These are phyloP conservation scores for Rhizophlyctis rosea DNA, from an alignment of 192 early-diverging fungal species.

Conservation along the genomic window DNA sequence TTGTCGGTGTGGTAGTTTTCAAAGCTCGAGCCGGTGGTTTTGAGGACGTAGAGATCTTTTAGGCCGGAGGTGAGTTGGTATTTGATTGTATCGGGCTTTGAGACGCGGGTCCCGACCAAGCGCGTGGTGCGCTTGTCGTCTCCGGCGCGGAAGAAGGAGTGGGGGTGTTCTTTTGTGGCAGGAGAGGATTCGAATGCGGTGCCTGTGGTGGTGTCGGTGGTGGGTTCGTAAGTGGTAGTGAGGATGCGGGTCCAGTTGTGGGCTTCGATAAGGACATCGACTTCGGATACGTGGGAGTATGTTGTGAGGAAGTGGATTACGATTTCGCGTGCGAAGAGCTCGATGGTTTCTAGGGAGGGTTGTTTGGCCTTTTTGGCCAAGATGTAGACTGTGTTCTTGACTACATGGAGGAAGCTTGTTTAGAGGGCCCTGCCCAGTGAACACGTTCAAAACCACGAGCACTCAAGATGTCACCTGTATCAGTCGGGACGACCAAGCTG, in stretches of 20 bases:
- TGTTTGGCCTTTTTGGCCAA: slow-evolving; percentile 63
- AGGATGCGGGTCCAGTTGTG: slow-evolving; percentile 74
- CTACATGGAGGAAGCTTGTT: too few species aligned
- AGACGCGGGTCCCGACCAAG: slow-evolving; percentile 30
- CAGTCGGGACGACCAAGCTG: too few species aligned
- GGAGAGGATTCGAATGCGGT: slow-evolving; percentile 18
- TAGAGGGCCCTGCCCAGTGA: too few species aligned
- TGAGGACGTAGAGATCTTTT: slow-evolving; percentile 69
- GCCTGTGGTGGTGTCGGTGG: slow-evolving; percentile 37
- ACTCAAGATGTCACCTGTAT: too few species aligned
- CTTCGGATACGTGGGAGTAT: slow-evolving; percentile 66
- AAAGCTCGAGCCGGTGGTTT: slow-evolving; percentile 81
- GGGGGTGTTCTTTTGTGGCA: slow-evolving; percentile 43
- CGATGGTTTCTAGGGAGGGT: slow-evolving; percentile 66
- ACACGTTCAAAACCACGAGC: too few species aligned
- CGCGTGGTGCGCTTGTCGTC: slow-evolving; percentile 65
- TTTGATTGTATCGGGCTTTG: background rate
- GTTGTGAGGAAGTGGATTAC: slow-evolving; percentile 67
- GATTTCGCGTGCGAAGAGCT: slow-evolving; percentile 68
- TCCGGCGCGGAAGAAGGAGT: slow-evolving; percentile 70
- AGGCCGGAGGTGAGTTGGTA: slow-evolving; percentile 61
- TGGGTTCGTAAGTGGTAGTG: background rate
- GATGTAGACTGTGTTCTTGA: slow-evolving; percentile 76
- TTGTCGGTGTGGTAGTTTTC: slow-evolving; percentile 69
- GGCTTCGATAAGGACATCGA: slow-evolving; percentile 63